Conservation (phyloP, 1,139 yeast species). For the Yamadazyma atlantica region DNA sequence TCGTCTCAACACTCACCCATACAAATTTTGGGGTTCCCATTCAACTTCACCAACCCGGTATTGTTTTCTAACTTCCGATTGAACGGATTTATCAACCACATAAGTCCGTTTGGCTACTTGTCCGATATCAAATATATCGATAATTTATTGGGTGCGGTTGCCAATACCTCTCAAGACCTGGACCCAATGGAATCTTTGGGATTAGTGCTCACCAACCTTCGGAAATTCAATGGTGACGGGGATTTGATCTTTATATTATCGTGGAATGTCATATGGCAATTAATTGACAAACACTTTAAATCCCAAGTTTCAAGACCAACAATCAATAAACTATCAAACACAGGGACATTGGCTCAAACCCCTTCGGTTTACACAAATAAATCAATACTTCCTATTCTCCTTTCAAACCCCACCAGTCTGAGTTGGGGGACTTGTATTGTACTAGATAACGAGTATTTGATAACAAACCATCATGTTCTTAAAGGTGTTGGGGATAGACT, state of each 20-base stretch:
- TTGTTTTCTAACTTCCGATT: conserved; percentile 47
- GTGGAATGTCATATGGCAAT: conserved; percentile 35
- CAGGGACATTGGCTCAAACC: no score
- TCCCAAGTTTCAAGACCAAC: conserved; percentile 4
- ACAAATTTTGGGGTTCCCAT: conserved; percentile 44
- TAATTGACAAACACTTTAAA: conserved; percentile 7
- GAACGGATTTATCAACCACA: conserved; percentile 45
- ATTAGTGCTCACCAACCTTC: conserved; percentile 50
- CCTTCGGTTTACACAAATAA: neutral
- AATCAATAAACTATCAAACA: neutral
- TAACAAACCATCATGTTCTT: conserved; percentile 40
- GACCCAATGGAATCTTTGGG: conserved; percentile 33
- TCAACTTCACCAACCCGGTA: conserved; percentile 52
- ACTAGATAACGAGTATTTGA: conserved; percentile 24
- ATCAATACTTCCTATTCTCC: conserved; percentile 19
- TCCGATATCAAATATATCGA: conserved; percentile 60
- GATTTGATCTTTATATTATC: conserved; percentile 51
- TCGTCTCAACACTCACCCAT: conserved; percentile 7
- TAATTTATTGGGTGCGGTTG: conserved; percentile 65
- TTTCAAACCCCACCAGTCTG: conserved; percentile 9
- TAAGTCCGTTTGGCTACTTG: conserved; percentile 29
- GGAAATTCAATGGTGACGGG: conserved; percentile 61
- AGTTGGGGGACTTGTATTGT: conserved; percentile 41
- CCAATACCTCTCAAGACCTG: conserved; percentile 7
- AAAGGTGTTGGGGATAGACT: conserved; percentile 18